Conservation (phyloP, 306 rosid species). For the Sechiopsis laciniata region DNA sequence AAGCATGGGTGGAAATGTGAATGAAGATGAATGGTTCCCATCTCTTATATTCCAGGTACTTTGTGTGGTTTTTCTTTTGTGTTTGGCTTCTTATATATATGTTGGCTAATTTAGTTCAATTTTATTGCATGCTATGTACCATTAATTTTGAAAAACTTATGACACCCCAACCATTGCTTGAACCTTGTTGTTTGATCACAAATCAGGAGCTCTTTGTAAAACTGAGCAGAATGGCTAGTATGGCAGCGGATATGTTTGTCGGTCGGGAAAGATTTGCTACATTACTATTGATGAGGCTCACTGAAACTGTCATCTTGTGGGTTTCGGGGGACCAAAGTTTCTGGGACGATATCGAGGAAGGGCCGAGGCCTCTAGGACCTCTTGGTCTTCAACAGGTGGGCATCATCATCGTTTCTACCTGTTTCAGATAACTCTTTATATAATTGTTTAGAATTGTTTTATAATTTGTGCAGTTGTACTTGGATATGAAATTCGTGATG, state of each 20-base stretch:
- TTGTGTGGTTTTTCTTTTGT: constrained; percentile 1
- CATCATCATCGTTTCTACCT: constrained; percentile 2
- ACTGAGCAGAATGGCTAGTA: constrained; percentile 74
- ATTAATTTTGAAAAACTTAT: neutral
- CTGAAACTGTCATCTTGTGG: constrained; percentile 96
- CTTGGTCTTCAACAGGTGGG: constrained; percentile 90
- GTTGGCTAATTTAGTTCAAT: neutral
- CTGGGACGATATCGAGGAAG: constrained; percentile 99
- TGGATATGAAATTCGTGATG: constrained; percentile 97
- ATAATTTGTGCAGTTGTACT: constrained; percentile 66
- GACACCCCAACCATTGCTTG: constrained; percentile 1
- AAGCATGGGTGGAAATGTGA: constrained; percentile 65
- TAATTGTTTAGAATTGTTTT: no score
- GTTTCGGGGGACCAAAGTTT: constrained; percentile 94
- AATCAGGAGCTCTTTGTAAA: constrained; percentile 83
- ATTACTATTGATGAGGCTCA: constrained; percentile 88
- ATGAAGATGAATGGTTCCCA: constrained; percentile 84
- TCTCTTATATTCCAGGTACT: constrained; percentile 84
- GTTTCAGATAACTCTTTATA: neutral
- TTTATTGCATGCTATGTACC: neutral
- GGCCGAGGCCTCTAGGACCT: constrained; percentile 83
- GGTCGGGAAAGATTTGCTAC: constrained; percentile 95
- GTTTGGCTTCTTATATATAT: neutral
- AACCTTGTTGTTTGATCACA: constrained; percentile 27
- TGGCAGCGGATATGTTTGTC: constrained; percentile 92